Base-by-base conservation (phyloP, 164 flowering plant species). In the Amborella trichopoda region DNA sequence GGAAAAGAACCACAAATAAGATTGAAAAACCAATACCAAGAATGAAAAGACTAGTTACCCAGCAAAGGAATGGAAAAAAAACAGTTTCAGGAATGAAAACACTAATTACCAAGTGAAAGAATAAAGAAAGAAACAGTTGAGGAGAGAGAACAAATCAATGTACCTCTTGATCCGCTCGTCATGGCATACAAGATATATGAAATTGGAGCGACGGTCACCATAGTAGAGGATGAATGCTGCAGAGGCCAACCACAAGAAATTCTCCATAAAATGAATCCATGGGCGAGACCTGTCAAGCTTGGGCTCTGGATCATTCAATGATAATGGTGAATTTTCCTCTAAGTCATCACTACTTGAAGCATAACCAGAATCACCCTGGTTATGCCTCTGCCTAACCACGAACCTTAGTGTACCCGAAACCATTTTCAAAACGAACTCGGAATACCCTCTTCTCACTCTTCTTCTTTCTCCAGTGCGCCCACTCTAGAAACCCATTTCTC, bases 151-250 rank as follows among this genome's bases (percentile, higher is more conserved):
- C n/a, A n/a, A n/a, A n/a, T n/a, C n/a, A n/a, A n/a, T n/a, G n/a
- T 56, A 89, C 97, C 97, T 82, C 69, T 72, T 72, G 26, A 89
- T 84, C 44, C 95, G 69, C 12, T 66, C 68, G 40, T 84, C 95
- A 24, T 67, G 78, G 64, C 71, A 74, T 53, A 89, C 40, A 32
- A 89, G 68, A 56, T 62, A 77, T 20, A 89, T 56, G 28, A 89
- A 48, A 69, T 89, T 89, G 43, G 73, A 75, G 26, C 68, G 65
- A 27, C 76, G 47, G 68, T 89, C 95, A 22, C 97, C 97, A 54
- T 61, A 75, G 58, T 84, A 89, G 30, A 82, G 32, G 34, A 84
- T 72, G 50, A 84, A 82, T 26, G 60, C 55, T 0, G 97, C 81
- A 0, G 95, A 89, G 25, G 74, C 87, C 60, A 89, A 64, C 97